A percentile compares a stretch with the other conserved stretches of the same genome.
phyloP scores from a whole-genome alignment of 163 green algal species.

The Chlamydomonas reinhardtii region DNA sequence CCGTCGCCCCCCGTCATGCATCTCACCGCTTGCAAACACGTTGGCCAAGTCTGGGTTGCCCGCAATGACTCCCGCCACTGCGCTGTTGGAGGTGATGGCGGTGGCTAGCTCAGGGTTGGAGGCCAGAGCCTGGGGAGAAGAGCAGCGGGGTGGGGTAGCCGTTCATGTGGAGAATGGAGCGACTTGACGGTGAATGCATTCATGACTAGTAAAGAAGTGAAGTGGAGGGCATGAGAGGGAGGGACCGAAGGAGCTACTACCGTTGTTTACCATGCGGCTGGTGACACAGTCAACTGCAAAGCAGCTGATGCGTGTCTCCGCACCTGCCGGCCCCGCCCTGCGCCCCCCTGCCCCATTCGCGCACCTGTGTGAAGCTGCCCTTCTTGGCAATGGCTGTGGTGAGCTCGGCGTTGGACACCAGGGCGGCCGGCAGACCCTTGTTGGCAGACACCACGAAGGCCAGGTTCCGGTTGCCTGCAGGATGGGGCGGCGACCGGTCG shows the following conservation, averaged over 20 bases:
- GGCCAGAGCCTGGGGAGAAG: constrained; percentile 12
- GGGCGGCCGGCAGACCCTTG: not conserved
- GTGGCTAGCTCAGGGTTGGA: constrained; percentile 14
- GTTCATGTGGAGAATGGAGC: no score
- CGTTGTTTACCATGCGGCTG: no score
- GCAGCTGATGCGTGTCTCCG: no score
- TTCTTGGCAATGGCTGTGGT: constrained; percentile 4
- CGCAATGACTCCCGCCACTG: constrained; percentile 1
- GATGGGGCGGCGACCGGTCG: not conserved
- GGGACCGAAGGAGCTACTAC: no score
- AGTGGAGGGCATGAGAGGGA: no score
- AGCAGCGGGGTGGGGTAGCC: not conserved
- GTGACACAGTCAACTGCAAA: no score
- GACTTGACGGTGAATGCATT: no score
- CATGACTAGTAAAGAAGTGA: no score
- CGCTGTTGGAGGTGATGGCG: constrained; percentile 6
- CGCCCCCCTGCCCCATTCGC: not conserved
- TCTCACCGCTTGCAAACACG: constrained; percentile 2
- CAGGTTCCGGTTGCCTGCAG: constrained; percentile 15
- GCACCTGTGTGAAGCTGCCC: constrained; percentile 20
- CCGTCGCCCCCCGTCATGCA: no score
- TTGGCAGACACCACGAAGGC: constrained; percentile 6
- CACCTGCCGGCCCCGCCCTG: no score
- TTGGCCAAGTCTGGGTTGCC: constrained; percentile 24
- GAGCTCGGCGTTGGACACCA: constrained; percentile 24